phyloP scores from a whole-genome alignment of 345 rosid species.

The Gossypium longicalyx region DNA sequence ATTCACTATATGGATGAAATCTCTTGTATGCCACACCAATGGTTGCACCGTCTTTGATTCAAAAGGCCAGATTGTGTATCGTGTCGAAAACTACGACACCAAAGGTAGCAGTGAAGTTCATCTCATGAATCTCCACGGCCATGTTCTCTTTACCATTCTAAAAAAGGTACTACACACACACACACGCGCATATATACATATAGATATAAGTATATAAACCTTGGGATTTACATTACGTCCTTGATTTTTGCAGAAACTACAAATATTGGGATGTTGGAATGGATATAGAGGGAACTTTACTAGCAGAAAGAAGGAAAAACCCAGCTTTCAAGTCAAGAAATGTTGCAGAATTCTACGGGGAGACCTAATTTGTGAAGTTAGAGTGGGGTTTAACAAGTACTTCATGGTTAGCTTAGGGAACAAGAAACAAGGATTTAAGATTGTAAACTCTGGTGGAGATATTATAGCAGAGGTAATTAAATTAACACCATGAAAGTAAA shows the following conservation, averaged over 20 bases:
- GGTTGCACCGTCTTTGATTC: constrained; percentile 59
- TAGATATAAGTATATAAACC: background rate
- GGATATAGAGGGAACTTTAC: constrained; percentile 27
- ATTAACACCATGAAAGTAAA: background rate
- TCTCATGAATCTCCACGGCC: constrained; percentile 50
- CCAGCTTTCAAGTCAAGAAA: constrained; percentile 38
- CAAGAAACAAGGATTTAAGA: constrained; percentile 21
- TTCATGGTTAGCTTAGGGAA: constrained; percentile 21
- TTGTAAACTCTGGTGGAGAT: constrained; percentile 34
- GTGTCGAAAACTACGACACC: constrained; percentile 56
- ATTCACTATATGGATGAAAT: constrained; percentile 71
- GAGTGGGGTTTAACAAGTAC: constrained; percentile 17
- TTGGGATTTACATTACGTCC: background rate
- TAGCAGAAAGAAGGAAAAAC: constrained; percentile 13
- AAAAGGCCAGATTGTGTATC: constrained; percentile 42
- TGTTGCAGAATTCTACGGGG: constrained; percentile 19
- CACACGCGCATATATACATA: too few relatives aligned
- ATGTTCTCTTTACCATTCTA: constrained; percentile 37
- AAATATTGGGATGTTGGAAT: constrained; percentile 34
- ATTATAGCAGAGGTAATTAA: constrained; percentile 37
- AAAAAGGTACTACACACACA: constrained; percentile 34
- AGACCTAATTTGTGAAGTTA: constrained; percentile 24
- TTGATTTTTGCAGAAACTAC: constrained; percentile 23
- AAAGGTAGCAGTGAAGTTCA: constrained; percentile 38
- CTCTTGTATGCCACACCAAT: constrained; percentile 45